A percentile compares a stretch with the other conserved stretches of the same genome.
Evolutionary conservation across 805 yeast species (phyloP).

Genomic region (Monosporozyma solicola): DNA sequence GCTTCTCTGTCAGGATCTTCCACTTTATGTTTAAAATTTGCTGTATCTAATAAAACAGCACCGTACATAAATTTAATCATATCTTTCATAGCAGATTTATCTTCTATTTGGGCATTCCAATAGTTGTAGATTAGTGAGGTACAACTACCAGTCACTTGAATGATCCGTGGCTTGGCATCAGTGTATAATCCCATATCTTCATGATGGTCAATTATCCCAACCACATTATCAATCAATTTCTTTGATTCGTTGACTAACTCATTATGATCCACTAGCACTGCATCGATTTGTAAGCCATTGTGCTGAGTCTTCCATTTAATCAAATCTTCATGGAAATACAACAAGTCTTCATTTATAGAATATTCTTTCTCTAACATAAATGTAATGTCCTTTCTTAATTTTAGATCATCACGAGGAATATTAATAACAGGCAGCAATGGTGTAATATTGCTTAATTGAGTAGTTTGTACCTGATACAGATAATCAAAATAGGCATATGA

Average conservation of each 20-base stretch:
- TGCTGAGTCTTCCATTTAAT: slow-evolving; percentile 8
- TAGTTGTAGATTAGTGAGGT: slow-evolving; percentile 61
- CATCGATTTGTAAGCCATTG: slow-evolving; percentile 23
- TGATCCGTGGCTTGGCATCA: slow-evolving; percentile 52
- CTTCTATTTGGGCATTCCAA: slow-evolving; percentile 14
- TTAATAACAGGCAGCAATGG: slow-evolving; percentile 60
- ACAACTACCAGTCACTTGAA: slow-evolving; percentile 67
- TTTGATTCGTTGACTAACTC: slow-evolving; percentile 43
- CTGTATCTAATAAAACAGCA: slow-evolving; percentile 71
- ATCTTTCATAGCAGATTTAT: slow-evolving; percentile 22
- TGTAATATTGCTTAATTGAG: slow-evolving; percentile 15
- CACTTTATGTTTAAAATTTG: slow-evolving; percentile 54
- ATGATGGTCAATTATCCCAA: slow-evolving; percentile 81
- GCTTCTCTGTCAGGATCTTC: slow-evolving; percentile 49
- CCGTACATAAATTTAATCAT: slow-evolving; percentile 45
- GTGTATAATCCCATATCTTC: slow-evolving; percentile 49
- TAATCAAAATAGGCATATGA: slow-evolving; percentile 51
- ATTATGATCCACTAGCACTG: slow-evolving; percentile 81
- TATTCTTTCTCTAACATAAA: slow-evolving; percentile 34
- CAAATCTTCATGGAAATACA: slow-evolving; percentile 66
- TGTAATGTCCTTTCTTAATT: slow-evolving; percentile 61
- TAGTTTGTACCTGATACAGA: slow-evolving; percentile 14
- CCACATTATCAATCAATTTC: slow-evolving; percentile 31
- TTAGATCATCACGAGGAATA: slow-evolving; percentile 57
- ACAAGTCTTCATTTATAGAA: slow-evolving; percentile 37